phyloP scores from a whole-genome alignment of 2,329 filamentous ascomycete genomes.

The Graphiopsis chlorocephala region DNA sequence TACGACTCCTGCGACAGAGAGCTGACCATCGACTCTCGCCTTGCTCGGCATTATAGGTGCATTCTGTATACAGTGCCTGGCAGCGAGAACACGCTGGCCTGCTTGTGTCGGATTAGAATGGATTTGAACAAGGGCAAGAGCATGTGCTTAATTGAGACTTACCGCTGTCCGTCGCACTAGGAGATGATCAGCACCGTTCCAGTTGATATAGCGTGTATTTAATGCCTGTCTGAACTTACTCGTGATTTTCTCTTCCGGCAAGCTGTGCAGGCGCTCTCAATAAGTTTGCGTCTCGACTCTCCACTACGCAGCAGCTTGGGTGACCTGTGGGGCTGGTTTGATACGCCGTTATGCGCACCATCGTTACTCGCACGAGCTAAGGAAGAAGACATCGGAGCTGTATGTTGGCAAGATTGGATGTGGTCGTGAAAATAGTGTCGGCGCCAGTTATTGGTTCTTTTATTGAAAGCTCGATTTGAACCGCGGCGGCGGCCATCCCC shows the following conservation, averaged over 20 bases:
- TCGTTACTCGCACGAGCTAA: not conserved
- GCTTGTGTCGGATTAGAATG: not conserved
- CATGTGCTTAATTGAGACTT: constrained; percentile 11
- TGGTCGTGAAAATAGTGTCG: not conserved
- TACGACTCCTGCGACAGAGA: constrained; percentile 31
- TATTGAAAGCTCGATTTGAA: not conserved
- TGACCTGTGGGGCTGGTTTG: constrained; percentile 5
- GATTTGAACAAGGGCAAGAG: not conserved
- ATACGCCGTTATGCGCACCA: not conserved
- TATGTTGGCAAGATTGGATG: not conserved
- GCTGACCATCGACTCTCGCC: constrained; percentile 36
- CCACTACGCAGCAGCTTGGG: not conserved
- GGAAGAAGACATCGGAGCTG: not conserved
- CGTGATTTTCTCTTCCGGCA: constrained; percentile 25
- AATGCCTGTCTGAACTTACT: constrained; percentile 17
- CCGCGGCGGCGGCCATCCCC: not conserved
- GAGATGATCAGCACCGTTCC: constrained; percentile 14
- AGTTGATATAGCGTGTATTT: not conserved
- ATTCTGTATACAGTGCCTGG: constrained; percentile 29
- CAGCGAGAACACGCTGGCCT: constrained; percentile 33
- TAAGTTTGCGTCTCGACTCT: constrained; percentile 24
- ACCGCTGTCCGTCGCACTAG: constrained; percentile 28
- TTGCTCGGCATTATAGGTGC: constrained; percentile 33
- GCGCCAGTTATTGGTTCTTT: not conserved
- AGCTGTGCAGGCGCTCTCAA: constrained; percentile 25